These are phyloP conservation scores for Hypoxylon crocopeplum DNA, from an alignment of 495 filamentous ascomycete species.

Conservation along the genomic window DNA sequence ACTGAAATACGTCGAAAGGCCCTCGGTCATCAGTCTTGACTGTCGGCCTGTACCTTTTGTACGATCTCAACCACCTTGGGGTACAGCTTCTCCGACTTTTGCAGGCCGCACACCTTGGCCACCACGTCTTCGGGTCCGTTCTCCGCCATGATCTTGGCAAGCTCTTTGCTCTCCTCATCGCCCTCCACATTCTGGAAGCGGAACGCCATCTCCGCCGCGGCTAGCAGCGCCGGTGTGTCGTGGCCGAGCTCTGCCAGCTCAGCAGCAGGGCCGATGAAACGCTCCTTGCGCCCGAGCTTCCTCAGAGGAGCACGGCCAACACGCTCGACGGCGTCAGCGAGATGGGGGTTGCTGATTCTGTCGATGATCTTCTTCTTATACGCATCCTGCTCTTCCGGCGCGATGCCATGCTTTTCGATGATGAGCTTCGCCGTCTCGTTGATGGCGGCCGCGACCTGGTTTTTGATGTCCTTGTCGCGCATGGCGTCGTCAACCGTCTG, in stretches of 20 bases:
- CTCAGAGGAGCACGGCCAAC: constrained; percentile 93
- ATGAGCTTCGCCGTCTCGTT: constrained; percentile 86
- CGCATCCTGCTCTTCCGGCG: constrained; percentile 75
- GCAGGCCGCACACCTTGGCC: constrained; percentile 75
- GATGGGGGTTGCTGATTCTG: constrained; percentile 92
- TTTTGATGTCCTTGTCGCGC: constrained; percentile 68
- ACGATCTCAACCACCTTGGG: constrained; percentile 73
- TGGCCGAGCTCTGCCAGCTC: constrained; percentile 80
- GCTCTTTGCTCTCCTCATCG: constrained; percentile 82
- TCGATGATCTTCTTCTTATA: constrained; percentile 92
- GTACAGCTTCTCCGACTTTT: constrained; percentile 75
- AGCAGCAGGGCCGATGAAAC: constrained; percentile 90
- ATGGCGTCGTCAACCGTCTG: constrained; percentile 81
- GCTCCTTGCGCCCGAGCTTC: constrained; percentile 91
- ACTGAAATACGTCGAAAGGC: not conserved
- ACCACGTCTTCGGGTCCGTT: constrained; percentile 71
- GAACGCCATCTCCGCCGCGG: constrained; percentile 83
- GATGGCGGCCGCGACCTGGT: constrained; percentile 75
- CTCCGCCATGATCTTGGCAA: constrained; percentile 81
- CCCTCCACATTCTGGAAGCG: constrained; percentile 91
- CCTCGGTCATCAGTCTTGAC: constrained; percentile 48
- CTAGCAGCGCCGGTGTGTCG: constrained; percentile 72
- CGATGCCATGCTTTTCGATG: constrained; percentile 82
- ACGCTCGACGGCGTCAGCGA: constrained; percentile 92
- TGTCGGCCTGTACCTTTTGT: constrained; percentile 74